phyloP scores from a whole-genome alignment of 1,139 yeast species.

The Geotrichum bryndzae region DNA sequence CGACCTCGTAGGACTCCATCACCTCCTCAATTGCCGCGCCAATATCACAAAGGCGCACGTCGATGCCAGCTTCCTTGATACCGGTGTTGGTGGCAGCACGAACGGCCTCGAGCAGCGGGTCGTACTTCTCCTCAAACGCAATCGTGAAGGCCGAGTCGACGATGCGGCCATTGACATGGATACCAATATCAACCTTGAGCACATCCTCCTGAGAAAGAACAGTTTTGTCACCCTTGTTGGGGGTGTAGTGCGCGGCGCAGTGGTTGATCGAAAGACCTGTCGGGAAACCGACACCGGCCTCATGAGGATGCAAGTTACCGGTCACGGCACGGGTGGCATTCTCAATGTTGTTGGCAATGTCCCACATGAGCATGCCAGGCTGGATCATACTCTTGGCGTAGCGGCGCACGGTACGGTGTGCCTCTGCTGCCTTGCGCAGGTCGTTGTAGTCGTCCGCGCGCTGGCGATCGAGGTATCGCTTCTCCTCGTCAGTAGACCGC shows the following conservation, averaged over 20 bases:
- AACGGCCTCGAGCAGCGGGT: slow-evolving; percentile 73
- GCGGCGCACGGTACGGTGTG: slow-evolving; percentile 84
- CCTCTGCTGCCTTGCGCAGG: slow-evolving; percentile 91
- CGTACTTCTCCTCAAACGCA: slow-evolving; percentile 73
- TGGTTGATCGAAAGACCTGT: slow-evolving; percentile 91
- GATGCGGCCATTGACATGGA: slow-evolving; percentile 92
- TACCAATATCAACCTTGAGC: slow-evolving; percentile 95
- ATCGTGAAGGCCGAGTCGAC: slow-evolving; percentile 94
- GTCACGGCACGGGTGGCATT: slow-evolving; percentile 73
- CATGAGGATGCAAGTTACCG: slow-evolving; percentile 51
- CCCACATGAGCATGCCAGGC: slow-evolving; percentile 91
- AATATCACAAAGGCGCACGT: slow-evolving; percentile 87
- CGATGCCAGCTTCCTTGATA: slow-evolving; percentile 87
- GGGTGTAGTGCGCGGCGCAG: slow-evolving; percentile 97
- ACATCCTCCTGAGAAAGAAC: slow-evolving; percentile 81
- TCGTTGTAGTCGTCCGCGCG: slow-evolving; percentile 69
- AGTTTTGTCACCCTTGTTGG: slow-evolving; percentile 87
- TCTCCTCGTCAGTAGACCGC: slow-evolving; percentile 79
- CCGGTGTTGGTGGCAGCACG: slow-evolving; percentile 93
- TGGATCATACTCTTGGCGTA: slow-evolving; percentile 67
- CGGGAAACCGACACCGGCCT: slow-evolving; percentile 94
- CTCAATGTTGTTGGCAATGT: slow-evolving; percentile 85
- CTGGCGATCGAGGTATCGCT: too few species aligned
- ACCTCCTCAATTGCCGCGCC: slow-evolving; percentile 96
- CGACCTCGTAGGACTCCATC: slow-evolving; percentile 94